These are phyloP conservation scores for Candida incommunis DNA, from an alignment of 805 yeast genomes.

Conservation along the genomic window DNA sequence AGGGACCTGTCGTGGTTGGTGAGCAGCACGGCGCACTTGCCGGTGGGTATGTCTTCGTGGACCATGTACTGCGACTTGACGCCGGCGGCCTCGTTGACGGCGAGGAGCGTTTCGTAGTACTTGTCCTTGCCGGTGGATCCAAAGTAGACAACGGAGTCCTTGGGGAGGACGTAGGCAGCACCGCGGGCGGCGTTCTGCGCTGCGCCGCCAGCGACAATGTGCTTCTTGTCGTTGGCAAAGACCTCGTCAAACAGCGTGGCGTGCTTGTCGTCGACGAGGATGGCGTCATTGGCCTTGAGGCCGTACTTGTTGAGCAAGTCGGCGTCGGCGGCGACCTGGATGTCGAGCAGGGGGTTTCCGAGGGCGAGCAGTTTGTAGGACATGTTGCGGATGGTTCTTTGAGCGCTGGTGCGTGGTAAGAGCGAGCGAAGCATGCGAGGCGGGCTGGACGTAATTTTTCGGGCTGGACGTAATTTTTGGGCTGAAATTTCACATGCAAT, in stretches of 20 bases:
- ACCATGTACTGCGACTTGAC: constrained; percentile 76
- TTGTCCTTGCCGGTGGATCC: constrained; percentile 94
- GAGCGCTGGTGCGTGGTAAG: not conserved
- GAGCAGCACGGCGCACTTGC: constrained; percentile 95
- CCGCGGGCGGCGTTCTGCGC: constrained; percentile 99
- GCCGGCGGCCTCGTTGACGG: constrained; percentile 82
- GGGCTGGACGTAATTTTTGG: too few relatives aligned
- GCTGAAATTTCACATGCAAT: not conserved
- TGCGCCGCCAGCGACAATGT: constrained; percentile 94
- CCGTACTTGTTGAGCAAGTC: constrained; percentile 67
- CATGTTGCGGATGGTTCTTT: not conserved
- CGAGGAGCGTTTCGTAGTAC: constrained; percentile 63
- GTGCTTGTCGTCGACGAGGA: constrained; percentile 72
- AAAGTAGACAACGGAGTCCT: constrained; percentile 72
- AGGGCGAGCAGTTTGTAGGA: constrained; percentile 62
- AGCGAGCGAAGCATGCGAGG: not conserved
- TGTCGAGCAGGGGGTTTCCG: constrained; percentile 85
- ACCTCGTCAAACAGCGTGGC: constrained; percentile 77
- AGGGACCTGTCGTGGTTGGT: constrained; percentile 80
- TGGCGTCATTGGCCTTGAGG: constrained; percentile 87
- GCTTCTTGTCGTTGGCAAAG: constrained; percentile 42
- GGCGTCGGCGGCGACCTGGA: constrained; percentile 56
- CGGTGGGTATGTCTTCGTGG: constrained; percentile 67
- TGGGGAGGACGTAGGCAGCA: constrained; percentile 83
- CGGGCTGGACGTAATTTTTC: too few relatives aligned